phyloP scores from a whole-genome alignment of 805 yeast genomes.

The Wickerhamiella azymoides region DNA sequence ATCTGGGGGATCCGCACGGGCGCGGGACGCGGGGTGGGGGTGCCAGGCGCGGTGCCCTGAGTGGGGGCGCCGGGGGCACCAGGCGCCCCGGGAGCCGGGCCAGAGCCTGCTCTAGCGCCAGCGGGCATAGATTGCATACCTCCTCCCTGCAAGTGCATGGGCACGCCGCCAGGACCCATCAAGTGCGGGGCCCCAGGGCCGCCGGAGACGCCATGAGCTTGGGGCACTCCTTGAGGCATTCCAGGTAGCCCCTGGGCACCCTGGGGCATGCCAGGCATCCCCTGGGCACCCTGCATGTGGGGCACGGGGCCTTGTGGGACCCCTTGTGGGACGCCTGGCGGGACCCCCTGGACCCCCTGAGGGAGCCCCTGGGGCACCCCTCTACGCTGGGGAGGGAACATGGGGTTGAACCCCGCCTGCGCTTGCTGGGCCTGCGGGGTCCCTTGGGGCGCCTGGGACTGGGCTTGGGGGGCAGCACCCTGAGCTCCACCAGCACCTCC shows the following conservation, averaged over 20 bases:
- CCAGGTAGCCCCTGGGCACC: no score
- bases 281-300: constrained; percentile 1
- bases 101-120: not conserved
- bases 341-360: no score
- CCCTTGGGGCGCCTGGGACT: constrained; percentile 9
- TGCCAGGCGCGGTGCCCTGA: not conserved
- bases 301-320: no score
- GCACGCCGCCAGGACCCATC: constrained; percentile 9
- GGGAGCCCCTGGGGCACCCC: no score
- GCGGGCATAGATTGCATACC: no score
- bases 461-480: constrained; percentile 10
- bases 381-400: not conserved
- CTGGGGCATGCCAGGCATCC: no score
- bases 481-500: no score
- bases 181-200: constrained; percentile 3
- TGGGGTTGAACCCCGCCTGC: not conserved
- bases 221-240: not conserved
- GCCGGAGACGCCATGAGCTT: no score
- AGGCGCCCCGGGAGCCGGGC: not conserved
- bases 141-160: no score
- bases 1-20: not conserved
- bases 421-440: constrained; percentile 9
- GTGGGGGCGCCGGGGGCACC: not conserved
- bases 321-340: no score
- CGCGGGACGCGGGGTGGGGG: constrained; percentile 9